Evolutionary conservation across 495 filamentous ascomycete species (phyloP).

Genomic region (Trichoderma asperelloides): DNA sequence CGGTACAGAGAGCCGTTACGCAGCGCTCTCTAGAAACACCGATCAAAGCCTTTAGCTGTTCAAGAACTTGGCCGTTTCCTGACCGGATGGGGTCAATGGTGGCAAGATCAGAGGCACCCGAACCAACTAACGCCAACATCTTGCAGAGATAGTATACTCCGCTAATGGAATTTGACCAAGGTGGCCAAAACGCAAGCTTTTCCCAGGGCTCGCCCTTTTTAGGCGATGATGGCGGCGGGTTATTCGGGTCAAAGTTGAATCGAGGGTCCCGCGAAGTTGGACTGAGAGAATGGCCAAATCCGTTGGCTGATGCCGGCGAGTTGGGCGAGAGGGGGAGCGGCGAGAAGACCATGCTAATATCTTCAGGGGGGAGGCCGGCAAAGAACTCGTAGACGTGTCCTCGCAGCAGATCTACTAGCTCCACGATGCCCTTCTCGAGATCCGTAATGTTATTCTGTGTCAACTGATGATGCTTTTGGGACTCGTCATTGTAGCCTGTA

Average conservation of each 20-base stretch:
- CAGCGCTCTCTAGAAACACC: constrained; percentile 74
- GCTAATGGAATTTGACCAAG: constrained; percentile 80
- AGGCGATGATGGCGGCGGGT: constrained; percentile 67
- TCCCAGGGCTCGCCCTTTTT: constrained; percentile 77
- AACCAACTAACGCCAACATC: constrained; percentile 70
- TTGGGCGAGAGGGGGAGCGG: constrained; percentile 65
- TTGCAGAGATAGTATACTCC: constrained; percentile 78
- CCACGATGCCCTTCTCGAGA: constrained; percentile 67
- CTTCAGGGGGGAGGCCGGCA: constrained; percentile 81
- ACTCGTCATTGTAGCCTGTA: constrained; percentile 74
- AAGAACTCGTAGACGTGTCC: constrained; percentile 74
- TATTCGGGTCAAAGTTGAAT: constrained; percentile 70
- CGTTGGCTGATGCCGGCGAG: constrained; percentile 45
- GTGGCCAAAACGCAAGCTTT: constrained; percentile 94
- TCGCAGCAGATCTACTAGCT: constrained; percentile 72
- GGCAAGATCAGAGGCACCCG: constrained; percentile 80
- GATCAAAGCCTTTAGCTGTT: constrained; percentile 62
- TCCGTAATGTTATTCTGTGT: constrained; percentile 58
- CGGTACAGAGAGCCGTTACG: constrained; percentile 66
- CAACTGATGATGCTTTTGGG: constrained; percentile 74
- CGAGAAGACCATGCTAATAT: constrained; percentile 75
- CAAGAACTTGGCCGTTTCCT: constrained; percentile 46
- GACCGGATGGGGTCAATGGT: constrained; percentile 54
- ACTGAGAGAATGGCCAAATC: constrained; percentile 37
- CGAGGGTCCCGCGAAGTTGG: constrained; percentile 51